Percentiles rank a stretch among this genome's conserved stretches.
phyloP scores from a whole-genome alignment of 202 grass and related monocot genomes.

The Zoysia matrella region DNA sequence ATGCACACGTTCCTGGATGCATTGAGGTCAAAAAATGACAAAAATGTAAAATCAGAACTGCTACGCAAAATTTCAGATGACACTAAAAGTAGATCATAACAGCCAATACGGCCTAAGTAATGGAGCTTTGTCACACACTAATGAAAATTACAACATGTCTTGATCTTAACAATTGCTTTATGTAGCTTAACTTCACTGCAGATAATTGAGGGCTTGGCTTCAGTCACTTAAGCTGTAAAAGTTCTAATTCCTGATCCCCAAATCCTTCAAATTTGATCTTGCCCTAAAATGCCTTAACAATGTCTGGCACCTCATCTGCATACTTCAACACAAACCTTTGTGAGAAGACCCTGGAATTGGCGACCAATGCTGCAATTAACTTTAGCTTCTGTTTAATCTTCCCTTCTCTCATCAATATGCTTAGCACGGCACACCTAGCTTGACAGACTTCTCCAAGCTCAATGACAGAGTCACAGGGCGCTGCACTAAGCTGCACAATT shows the following conservation, averaged over 20 bases:
- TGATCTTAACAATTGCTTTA: not conserved
- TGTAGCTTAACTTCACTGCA: not conserved
- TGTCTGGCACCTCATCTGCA: no score
- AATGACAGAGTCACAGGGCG: not conserved
- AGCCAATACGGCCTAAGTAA: not conserved
- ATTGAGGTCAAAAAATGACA: not conserved
- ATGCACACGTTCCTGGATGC: not conserved
- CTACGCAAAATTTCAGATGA: not conserved
- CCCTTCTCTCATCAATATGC: conserved; percentile 1
- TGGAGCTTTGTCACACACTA: not conserved
- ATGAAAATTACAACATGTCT: not conserved
- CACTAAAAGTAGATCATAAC: not conserved
- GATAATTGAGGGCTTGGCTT: not conserved
- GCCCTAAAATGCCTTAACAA: no score
- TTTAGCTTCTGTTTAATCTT: not conserved
- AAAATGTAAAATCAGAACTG: not conserved
- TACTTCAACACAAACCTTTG: conserved; percentile 13
- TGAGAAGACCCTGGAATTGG: not conserved
- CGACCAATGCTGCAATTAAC: not conserved
- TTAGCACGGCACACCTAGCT: conserved; percentile 37
- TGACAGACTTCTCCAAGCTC: conserved; percentile 38
- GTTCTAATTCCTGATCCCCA: no score
- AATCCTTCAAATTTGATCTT: no score
- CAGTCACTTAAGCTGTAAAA: no score
- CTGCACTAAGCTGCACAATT: not conserved